phyloP scores from a whole-genome alignment of 371 early-diverging fungal species.

The Mortierella sp. region DNA sequence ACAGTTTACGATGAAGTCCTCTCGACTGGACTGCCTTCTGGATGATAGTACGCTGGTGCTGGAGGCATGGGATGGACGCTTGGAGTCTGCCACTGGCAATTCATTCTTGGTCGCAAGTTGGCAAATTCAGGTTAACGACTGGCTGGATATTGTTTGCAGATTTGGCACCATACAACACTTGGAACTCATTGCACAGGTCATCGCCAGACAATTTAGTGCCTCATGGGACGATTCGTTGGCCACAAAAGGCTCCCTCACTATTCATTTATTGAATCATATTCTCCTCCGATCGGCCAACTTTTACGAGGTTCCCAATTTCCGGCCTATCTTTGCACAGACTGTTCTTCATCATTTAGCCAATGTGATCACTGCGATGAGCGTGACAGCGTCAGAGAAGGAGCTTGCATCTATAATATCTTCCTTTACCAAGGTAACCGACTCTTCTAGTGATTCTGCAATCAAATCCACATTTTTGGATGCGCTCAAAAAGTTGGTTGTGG shows the following conservation, averaged over 20 bases:
- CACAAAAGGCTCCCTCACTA: slow-evolving; percentile 29
- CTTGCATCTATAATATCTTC: slow-evolving; percentile 8
- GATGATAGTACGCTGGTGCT: slow-evolving; percentile 8
- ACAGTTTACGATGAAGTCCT: slow-evolving; percentile 35
- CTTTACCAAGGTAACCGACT: slow-evolving; percentile 5
- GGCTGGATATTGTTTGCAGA: slow-evolving; percentile 63
- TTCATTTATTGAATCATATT: slow-evolving; percentile 52
- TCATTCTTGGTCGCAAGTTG: slow-evolving; percentile 63
- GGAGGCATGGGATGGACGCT: slow-evolving; percentile 62
- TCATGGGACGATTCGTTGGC: slow-evolving; percentile 5
- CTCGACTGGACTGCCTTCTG: slow-evolving; percentile 24
- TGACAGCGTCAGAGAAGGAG: slow-evolving; percentile 5
- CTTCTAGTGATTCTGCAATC: slow-evolving; percentile 6
- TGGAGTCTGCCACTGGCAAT: slow-evolving; percentile 45
- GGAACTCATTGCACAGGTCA: slow-evolving; percentile 47
- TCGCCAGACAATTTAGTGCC: slow-evolving; percentile 32
- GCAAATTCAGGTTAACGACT: slow-evolving; percentile 68
- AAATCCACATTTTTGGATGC: slow-evolving; percentile 38
- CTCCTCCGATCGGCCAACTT: slow-evolving; percentile 68
- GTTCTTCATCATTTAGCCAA: slow-evolving; percentile 27
- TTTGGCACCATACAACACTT: slow-evolving; percentile 32
- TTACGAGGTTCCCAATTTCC: slow-evolving; percentile 66
- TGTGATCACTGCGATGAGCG: slow-evolving; percentile 48
- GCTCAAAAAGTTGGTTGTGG: slow-evolving; percentile 30
- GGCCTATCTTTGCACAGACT: slow-evolving; percentile 48